Evolutionary conservation across 306 rosid species (phyloP).

Genomic region (Cicer chorassanicum): DNA sequence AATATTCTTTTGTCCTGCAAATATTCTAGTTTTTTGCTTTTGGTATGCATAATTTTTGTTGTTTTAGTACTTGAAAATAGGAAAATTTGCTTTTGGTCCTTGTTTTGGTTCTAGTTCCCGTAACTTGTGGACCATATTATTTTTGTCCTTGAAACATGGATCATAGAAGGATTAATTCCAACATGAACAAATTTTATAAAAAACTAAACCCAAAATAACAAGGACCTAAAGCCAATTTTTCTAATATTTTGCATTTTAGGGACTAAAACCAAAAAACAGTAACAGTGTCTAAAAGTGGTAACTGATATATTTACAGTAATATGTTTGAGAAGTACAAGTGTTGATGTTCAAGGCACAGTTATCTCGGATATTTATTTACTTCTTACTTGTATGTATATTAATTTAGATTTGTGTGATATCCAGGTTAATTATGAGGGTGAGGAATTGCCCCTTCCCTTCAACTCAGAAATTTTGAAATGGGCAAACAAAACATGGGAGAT

Average conservation of each 20-base stretch:
- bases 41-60: background rate
- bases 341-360: slow-evolving; percentile 1
- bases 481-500: slow-evolving; percentile 76
- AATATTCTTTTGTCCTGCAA: background rate
- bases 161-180: background rate
- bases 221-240: background rate
- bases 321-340: slow-evolving; percentile 18
- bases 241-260: background rate
- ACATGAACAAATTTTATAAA: background rate
- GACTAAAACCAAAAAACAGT: background rate
- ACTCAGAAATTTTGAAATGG: slow-evolving; percentile 81
- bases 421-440: slow-evolving; percentile 73
- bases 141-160: background rate
- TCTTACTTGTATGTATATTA: background rate
- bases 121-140: background rate
- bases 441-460: slow-evolving; percentile 74
- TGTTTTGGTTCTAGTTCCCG: background rate
- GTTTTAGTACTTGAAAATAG: background rate
- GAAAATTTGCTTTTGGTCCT: background rate
- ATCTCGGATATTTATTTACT: slow-evolving; percentile 8
- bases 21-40: background rate
- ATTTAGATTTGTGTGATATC: slow-evolving; percentile 22
- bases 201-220: background rate
- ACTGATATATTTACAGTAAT: background rate
- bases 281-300: background rate